Conservation (phyloP, 768 basidiomycete genomes). For the Lactarius quietus region DNA sequence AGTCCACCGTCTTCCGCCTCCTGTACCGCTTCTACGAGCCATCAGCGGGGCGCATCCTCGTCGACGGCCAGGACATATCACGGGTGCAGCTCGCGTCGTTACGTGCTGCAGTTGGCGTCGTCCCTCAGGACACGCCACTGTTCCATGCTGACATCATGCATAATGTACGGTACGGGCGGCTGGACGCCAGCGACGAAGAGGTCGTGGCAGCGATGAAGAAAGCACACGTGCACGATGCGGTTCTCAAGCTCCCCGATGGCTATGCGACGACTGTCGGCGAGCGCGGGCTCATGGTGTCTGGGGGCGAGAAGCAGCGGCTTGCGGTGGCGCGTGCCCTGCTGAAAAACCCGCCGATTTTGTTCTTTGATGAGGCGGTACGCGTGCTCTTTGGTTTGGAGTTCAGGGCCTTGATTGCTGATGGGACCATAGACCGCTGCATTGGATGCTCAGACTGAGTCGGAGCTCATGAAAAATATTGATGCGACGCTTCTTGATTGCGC, state of each 20-base stretch:
- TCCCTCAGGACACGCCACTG: constrained; percentile 96
- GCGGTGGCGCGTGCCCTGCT: constrained; percentile 90
- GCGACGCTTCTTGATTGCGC: constrained; percentile 66
- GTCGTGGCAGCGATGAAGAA: constrained; percentile 78
- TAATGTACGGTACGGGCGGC: constrained; percentile 88
- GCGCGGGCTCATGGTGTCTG: constrained; percentile 95
- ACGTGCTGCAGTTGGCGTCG: constrained; percentile 79
- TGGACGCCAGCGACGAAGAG: constrained; percentile 86
- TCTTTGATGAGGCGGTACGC: constrained; percentile 97
- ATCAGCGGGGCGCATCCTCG: constrained; percentile 67
- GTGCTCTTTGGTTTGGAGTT: neutral
- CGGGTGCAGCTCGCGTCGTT: constrained; percentile 69
- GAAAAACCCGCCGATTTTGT: constrained; percentile 93
- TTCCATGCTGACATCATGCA: constrained; percentile 96
- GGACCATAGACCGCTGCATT: constrained; percentile 80
- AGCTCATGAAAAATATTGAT: constrained; percentile 94
- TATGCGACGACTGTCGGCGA: constrained; percentile 94
- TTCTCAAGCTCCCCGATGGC: constrained; percentile 77
- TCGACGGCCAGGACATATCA: constrained; percentile 86
- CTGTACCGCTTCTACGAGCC: constrained; percentile 95
- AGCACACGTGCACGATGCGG: constrained; percentile 83
- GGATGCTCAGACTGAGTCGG: constrained; percentile 91
- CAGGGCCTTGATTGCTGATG: neutral
- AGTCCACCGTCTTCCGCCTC: constrained; percentile 93
- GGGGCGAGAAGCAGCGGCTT: constrained; percentile 96